Evolutionary conservation across 2,329 filamentous ascomycete species (phyloP), one percentile per base, ranked within the genome.

Genomic region (Purpureocillium lavendulum): DNA sequence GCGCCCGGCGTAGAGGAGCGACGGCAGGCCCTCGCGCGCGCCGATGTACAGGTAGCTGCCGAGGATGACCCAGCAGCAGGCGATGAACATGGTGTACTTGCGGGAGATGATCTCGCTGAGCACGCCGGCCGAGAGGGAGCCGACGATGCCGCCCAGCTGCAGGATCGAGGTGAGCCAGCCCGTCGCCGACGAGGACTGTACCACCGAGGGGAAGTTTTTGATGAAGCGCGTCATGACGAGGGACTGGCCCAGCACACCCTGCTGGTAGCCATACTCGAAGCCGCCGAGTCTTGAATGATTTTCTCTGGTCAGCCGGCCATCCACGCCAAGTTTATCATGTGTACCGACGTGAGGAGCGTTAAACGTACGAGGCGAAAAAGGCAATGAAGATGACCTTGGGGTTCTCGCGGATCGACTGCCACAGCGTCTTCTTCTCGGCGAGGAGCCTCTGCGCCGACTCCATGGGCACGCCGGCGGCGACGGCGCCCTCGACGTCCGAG

Each of bases 261-360:
- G 72, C 41, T 75, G 70, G 48, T 72, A 73, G 39, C 70, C 70
- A 63, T 71, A 73, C 42, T 69, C 64, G 35, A 73, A 67, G 16
- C 70, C 69, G 42, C 69, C 68, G 16, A 71, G 64, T n/a, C 67
- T 70, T 30, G 13, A 16, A 8, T 32, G 13, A 18, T n/a, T 34
- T 18, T 26, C 6, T 26, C 10, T 26, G 21, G 21, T 26, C 21
- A 26, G 21, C 21, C 21, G 21, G 21, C 21, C 6, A 10, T 26
- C 21, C 6, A 26, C 6, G 10, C 6, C 21, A 26, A n/a, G n/a
- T 26, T 26, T 10, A 26, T 6, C 21, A 26, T 5, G 6, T 6
- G 21, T 10, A 26, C 6, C 21, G 16, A 15, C 16, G 4, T 21
- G 15, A 21, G 13, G 12, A 2, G 11, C 32, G 14, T 16, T 6